These are phyloP conservation scores for Aureobasidium pullulans DNA, from an alignment of 2,329 filamentous ascomycete genomes.

Conservation along the genomic window DNA sequence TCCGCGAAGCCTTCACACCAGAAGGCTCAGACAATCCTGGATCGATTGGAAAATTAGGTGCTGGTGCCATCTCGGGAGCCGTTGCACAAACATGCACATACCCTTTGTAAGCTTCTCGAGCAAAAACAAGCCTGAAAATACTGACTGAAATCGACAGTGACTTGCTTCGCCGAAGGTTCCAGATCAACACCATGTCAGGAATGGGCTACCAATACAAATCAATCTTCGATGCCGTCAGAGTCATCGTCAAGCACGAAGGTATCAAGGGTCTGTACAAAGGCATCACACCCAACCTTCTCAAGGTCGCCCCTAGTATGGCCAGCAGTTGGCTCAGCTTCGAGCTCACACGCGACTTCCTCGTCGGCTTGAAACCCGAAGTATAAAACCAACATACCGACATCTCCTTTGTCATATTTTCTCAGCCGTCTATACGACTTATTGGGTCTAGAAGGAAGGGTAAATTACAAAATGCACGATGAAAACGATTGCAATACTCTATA, in stretches of 20 bases:
- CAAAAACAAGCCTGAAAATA: background rate
- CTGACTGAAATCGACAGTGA: conserved; percentile 49
- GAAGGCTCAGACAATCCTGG: conserved; percentile 81
- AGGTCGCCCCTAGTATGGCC: conserved; percentile 97
- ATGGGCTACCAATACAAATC: conserved; percentile 95
- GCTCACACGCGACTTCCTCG: conserved; percentile 78
- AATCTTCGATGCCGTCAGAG: conserved; percentile 71
- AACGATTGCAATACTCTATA: background rate
- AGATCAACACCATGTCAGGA: conserved; percentile 98
- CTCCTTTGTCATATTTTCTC: background rate
- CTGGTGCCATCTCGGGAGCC: conserved; percentile 89
- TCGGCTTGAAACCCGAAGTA: conserved; percentile 34
- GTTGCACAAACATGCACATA: conserved; percentile 98
- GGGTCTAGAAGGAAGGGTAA: background rate
- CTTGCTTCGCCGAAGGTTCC: conserved; percentile 85
- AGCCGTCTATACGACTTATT: background rate
- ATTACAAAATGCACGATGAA: conserved; percentile 5
- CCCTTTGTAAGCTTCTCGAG: conserved; percentile 66
- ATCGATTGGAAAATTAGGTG: conserved; percentile 71
- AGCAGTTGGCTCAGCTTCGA: conserved; percentile 98
- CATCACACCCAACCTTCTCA: conserved; percentile 88
- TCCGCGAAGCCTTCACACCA: conserved; percentile 74
- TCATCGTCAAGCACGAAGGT: conserved; percentile 80
- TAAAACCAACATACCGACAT: background rate
- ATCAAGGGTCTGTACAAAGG: conserved; percentile 86